These are phyloP conservation scores for Entonaema liquescens DNA, from an alignment of 495 filamentous ascomycete genomes.

Conservation along the genomic window DNA sequence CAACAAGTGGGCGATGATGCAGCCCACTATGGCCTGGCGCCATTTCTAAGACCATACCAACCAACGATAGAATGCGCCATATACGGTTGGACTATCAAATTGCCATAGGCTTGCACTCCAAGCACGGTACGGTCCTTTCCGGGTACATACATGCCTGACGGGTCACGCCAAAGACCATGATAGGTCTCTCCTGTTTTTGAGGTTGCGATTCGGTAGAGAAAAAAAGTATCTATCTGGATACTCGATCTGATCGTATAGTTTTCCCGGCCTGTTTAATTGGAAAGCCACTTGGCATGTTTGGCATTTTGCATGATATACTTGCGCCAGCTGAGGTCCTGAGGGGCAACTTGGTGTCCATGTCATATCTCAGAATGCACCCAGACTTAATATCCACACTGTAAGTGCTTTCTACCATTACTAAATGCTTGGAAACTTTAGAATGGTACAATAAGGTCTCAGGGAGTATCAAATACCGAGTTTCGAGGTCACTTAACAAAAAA, in stretches of 20 bases:
- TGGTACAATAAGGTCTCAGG: not conserved
- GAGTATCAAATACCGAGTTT: conserved; percentile 11
- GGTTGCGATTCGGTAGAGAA: not conserved
- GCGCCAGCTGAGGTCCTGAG: conserved; percentile 16
- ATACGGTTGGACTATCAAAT: not conserved
- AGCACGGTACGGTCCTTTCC: conserved; percentile 5
- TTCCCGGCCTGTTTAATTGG: not conserved
- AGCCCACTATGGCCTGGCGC: conserved; percentile 3
- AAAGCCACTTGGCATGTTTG: conserved; percentile 1
- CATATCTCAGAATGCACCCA: conserved; percentile 37
- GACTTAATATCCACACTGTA: conserved; percentile 14
- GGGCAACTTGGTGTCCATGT: conserved; percentile 24
- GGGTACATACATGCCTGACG: not conserved
- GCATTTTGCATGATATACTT: conserved; percentile 6
- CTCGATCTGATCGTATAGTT: not conserved
- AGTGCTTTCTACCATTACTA: conserved; percentile 5
- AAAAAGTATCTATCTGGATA: not conserved
- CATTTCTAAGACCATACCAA: conserved; percentile 1
- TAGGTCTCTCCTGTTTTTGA: not conserved
- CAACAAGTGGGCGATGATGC: conserved; percentile 5
- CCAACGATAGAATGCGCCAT: conserved; percentile 1
- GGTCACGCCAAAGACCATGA: conserved; percentile 13
- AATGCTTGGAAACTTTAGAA: conserved; percentile 1
- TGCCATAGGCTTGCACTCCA: conserved; percentile 2
- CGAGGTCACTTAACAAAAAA: not conserved